Base-by-base conservation (phyloP, 768 basidiomycete species). In the Pleurotus citrinopileatus region DNA sequence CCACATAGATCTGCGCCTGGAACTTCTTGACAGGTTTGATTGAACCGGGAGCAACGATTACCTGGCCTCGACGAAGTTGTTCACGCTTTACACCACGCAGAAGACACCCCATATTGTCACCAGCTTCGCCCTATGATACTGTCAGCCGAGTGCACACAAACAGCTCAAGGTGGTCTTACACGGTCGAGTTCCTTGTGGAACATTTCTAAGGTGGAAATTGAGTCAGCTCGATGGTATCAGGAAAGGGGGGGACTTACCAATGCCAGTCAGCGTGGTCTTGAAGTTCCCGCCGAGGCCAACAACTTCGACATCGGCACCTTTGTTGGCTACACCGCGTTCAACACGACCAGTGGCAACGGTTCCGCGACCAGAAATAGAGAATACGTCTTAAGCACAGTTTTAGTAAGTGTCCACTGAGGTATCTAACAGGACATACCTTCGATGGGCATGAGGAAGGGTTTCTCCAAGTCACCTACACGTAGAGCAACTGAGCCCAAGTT, bases 121-220 rank as follows among this genome's bases (percentile, higher is more conserved):
- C 97, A 57, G 97, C 96, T 72, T 98, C 92, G 56, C 92, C 95
- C 87, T 90, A 54, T 40, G 17, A 36, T 25, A 45, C 25, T 43
- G 40, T 32, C 29, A 59, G 52, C 37, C 58, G 42, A 29, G 19
- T 23, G 37, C 51, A 17, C 13, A 12, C 19, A 23, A 28, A 9
- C 9, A 22, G 15, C 40, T 22, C 48, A 34, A n/a, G n/a, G 3
- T 17, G n/a, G 15, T 62, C 79, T 37, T 70, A 87, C 90, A 53
- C 94, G 86, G 32, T 99, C 97, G 53, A 99, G 84, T 74, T 99
- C 97, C 78, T 97, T 98, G 81, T 97, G 96, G 86, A 98, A 98
- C 93, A 97, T 98, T 73, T 98, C 96, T 94, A 61, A 15, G 59
- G 36, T 13, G 36, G 10, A 27, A n/a, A 32, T 48, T 42, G 17